Evolutionary conservation across 2,329 filamentous ascomycete genomes (phyloP).

Genomic region (Penicillium sclerotigenum): DNA sequence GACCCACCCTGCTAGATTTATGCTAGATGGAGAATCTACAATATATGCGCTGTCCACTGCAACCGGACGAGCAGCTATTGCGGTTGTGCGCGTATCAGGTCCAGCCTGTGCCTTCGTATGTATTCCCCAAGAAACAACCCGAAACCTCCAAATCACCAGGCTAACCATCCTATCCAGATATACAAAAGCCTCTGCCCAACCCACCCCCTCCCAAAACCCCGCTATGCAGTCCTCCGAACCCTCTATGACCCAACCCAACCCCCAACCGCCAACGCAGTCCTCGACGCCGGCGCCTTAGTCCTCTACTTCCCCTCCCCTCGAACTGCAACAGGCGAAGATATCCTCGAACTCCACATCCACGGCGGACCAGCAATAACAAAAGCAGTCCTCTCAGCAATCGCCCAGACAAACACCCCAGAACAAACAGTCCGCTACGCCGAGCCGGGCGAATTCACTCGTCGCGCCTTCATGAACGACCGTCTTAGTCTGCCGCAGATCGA

Average conservation of each 20-base stretch:
- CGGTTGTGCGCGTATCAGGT: conserved; percentile 83
- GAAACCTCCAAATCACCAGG: not conserved
- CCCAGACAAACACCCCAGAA: conserved; percentile 36
- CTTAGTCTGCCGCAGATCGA: conserved; percentile 82
- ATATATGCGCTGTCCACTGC: conserved; percentile 93
- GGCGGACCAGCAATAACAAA: conserved; percentile 85
- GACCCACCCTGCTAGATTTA: conserved; percentile 12
- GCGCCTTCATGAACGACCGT: conserved; percentile 82
- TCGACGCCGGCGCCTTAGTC: conserved; percentile 76
- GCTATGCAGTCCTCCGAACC: conserved; percentile 68
- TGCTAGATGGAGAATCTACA: conserved; percentile 50
- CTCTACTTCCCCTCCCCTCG: conserved; percentile 77
- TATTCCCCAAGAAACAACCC: not conserved
- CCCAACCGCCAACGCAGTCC: conserved; percentile 43
- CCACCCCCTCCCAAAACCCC: conserved; percentile 54
- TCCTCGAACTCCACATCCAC: conserved; percentile 92
- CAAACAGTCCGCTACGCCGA: conserved; percentile 75
- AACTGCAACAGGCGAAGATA: conserved; percentile 87
- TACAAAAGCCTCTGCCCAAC: conserved; percentile 61
- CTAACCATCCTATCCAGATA: conserved; percentile 50
- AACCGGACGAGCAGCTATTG: conserved; percentile 81
- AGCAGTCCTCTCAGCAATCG: conserved; percentile 76
- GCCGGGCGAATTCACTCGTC: conserved; percentile 89
- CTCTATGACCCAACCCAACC: conserved; percentile 59
- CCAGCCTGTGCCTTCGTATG: conserved; percentile 65